Base-by-base conservation (phyloP, 257 asterid genomes). In the Nemophila menziesii region DNA sequence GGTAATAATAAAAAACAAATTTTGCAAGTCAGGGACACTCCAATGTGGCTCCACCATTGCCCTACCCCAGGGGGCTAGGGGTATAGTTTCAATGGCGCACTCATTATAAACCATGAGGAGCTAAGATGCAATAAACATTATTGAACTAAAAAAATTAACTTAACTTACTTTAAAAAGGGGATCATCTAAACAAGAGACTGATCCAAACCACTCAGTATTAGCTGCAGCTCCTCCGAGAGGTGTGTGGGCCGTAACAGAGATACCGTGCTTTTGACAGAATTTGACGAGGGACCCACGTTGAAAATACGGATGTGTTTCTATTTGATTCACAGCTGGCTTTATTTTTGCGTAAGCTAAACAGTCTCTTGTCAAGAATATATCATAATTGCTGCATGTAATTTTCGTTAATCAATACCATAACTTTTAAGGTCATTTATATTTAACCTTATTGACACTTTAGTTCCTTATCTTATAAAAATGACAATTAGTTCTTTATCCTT, bases 221-320 rank as follows among this genome's bases (percentile, higher is more conserved):
- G 92, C 80, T 14, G 34, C 62, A 44, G 86, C 65, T 37, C 92
- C 92, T 11, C 92, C 86, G 14, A 79, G 86, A 46, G 92, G 82
- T 1, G 86, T 79, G 61, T 79, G 92, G 38, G 92, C 92, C 5
- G 92, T 79, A 29, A 72, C 74, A 43, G 65, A 63, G 44, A 79
- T 56, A 11, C 67, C 76, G 17, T 79, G 86, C 66, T 75, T 79
- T 49, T 75, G 82, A 42, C 92, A 79, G 75, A 79, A 79, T 44
- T 73, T 79, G 26, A 79, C 78, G 13, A 79, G 86, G 18, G 82
- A 75, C 33, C 70, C 80, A 9, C 92, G 80, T 43, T 76, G 92
- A 68, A 79, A 79, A 48, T 79, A 79, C 23, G 92, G 86, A 51
- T 79, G 86, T 24, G 82, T 65, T 46, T 79, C 92, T 0, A 79